Evolutionary conservation across 305 asterid genomes (phyloP), one percentile per base, ranked within the genome.

Genomic region (Fraxinus greggii): DNA sequence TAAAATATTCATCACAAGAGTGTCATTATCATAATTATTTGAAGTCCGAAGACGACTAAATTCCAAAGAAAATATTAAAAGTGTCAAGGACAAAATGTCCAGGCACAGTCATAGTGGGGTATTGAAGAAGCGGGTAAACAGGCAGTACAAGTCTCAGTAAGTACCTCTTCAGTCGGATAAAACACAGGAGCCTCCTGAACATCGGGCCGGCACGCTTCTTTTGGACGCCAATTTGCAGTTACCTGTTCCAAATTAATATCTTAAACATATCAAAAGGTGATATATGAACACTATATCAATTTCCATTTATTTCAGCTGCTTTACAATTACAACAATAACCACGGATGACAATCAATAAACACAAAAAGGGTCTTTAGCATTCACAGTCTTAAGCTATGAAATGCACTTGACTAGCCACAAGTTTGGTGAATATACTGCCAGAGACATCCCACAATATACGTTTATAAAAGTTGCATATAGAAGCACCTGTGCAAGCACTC

Each of bases 91-190:
- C 48, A 75, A 32, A 26, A 72, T 72, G 70, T 77, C 78, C 24
- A 79, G 70, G 75, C 3, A 82, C 36, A 73, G 81, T 76, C 7
- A 54, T 35, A 38, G 88, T 76, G 82, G 54, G 63, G 21, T 33
- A 73, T 80, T 28, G 40, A 84, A 77, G 51, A 84, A 77, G 83
- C 21, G 15, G 8, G 45, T 82, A 86, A 80, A 70, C 72, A 51
- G 61, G 81, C 70, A 81, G 42, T 33, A 73, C 24, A 78, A 79
- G 80, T 83, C 75, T 67, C 33, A 45, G 81, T 38, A 80, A 51
- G 54, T 73, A 93, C 98, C 98, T 93, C 93, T 88, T 91, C 97
- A 26, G 97, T 88, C 78, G 98, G 97, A 90, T 93, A 89, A 88
- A 93, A 93, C 56, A 91, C 97, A 31, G 98, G 98, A 85, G 93